Percentiles rank a stretch among this genome's conserved stretches.
Conservation (phyloP, 129 eudicot species). For the Cynara cardunculus region DNA sequence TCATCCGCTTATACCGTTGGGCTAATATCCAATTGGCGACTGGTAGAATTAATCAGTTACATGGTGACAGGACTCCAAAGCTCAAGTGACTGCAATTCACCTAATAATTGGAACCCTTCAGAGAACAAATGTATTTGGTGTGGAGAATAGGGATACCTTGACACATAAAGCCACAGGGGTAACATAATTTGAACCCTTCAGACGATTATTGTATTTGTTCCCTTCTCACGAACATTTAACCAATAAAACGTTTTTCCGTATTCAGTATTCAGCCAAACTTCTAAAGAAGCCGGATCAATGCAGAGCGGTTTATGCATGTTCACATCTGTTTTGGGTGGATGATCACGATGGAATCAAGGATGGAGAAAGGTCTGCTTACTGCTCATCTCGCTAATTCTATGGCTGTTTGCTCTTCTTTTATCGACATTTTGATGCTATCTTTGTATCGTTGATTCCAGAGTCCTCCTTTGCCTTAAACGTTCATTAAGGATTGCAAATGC, state of each 20-base stretch:
- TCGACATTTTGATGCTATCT: not conserved
- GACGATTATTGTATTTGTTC: not conserved
- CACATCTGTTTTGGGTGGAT: slow-evolving; percentile 98
- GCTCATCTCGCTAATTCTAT: not conserved
- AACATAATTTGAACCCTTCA: slow-evolving; percentile 12
- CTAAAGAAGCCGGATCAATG: slow-evolving; percentile 96
- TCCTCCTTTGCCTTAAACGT: slow-evolving; percentile 91
- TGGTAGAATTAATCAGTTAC: not conserved
- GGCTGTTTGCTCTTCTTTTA: not conserved
- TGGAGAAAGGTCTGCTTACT: slow-evolving; percentile 73
- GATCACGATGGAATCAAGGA: slow-evolving; percentile 95
- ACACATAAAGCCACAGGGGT: slow-evolving; percentile 99
- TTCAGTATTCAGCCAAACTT: slow-evolving; percentile 97
- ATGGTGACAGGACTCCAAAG: slow-evolving; percentile 80
- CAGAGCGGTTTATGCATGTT: slow-evolving; percentile 97
- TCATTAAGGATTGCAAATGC: slow-evolving; percentile 97
- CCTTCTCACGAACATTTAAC: not conserved
- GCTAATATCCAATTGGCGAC: not conserved
- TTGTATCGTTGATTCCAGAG: slow-evolving; percentile 43
- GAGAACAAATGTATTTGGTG: slow-evolving; percentile 86
- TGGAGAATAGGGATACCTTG: slow-evolving; percentile 91
- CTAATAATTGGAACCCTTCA: slow-evolving; percentile 94
- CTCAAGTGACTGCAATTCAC: slow-evolving; percentile 97
- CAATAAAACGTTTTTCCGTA: not conserved
- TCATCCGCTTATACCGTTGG: not conserved